A percentile compares a stretch with the other conserved stretches of the same genome.
Conservation (phyloP, 352 stramenopile genomes). For the Phytophthora vignae region DNA sequence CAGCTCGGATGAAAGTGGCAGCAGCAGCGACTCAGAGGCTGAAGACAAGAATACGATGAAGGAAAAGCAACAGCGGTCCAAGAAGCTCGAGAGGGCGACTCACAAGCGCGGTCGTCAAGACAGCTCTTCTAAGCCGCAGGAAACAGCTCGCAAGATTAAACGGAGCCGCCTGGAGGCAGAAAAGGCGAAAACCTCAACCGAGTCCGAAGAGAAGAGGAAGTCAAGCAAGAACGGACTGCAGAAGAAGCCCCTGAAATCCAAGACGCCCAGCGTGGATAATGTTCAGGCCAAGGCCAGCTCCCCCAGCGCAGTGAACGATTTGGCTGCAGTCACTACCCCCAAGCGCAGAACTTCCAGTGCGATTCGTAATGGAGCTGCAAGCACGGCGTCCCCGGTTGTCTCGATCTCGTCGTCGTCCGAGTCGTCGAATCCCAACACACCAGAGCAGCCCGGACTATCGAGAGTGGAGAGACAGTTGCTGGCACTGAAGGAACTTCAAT, state of each 20-base stretch:
- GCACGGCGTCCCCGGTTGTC: slow-evolving; percentile 68
- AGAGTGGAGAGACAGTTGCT: slow-evolving; percentile 46
- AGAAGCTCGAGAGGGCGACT: slow-evolving; percentile 24
- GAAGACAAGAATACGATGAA: slow-evolving; percentile 14
- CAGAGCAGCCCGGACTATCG: slow-evolving; percentile 50
- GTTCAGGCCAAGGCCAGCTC: slow-evolving; percentile 6
- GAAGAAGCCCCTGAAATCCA: slow-evolving; percentile 23
- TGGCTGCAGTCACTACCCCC: slow-evolving; percentile 44
- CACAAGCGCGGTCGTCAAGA: slow-evolving; percentile 36
- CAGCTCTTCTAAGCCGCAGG: slow-evolving; percentile 21
- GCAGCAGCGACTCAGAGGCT: slow-evolving; percentile 38
- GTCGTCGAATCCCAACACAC: slow-evolving; percentile 74
- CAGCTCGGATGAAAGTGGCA: slow-evolving; percentile 35
- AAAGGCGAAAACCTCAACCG: slow-evolving; percentile 18
- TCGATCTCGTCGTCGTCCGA: slow-evolving; percentile 75
- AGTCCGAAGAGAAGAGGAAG: slow-evolving; percentile 25
- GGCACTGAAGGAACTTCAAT: slow-evolving; percentile 63
- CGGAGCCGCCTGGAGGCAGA: slow-evolving; percentile 21
- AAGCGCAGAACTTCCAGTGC: slow-evolving; percentile 22
- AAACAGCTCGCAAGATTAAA: slow-evolving; percentile 30
- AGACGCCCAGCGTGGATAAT: slow-evolving; percentile 11
- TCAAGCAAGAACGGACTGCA: slow-evolving; percentile 17
- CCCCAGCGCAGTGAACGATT: neutral
- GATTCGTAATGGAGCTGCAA: slow-evolving; percentile 8
- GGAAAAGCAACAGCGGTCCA: slow-evolving; percentile 30